A percentile compares a stretch with the other conserved stretches of the same genome.
Evolutionary conservation across 192 early-diverging fungal species (phyloP).

Genomic region (Thoreauomyces humboldtii): DNA sequence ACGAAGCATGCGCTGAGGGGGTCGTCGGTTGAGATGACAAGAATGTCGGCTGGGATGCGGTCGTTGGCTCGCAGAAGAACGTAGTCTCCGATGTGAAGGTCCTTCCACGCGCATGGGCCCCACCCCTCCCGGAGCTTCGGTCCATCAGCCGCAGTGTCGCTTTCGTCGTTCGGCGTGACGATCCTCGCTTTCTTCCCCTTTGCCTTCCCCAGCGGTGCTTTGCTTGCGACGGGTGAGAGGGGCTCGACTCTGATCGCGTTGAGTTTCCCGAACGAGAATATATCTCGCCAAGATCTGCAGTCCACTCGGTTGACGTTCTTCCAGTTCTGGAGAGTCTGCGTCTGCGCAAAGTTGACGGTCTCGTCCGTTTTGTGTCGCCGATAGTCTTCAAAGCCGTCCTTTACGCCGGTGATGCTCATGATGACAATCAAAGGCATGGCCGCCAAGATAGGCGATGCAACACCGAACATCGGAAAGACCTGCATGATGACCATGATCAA

Average conservation of each 20-base stretch:
- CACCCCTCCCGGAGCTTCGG: slow-evolving; percentile 38
- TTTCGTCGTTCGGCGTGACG: neutral
- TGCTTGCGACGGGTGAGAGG: too few relatives aligned
- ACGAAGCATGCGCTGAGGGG: slow-evolving; percentile 75
- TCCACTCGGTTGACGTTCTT: slow-evolving; percentile 58
- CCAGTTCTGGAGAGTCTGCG: slow-evolving; percentile 52
- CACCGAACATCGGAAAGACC: slow-evolving; percentile 64
- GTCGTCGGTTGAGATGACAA: slow-evolving; percentile 78
- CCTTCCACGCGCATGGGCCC: slow-evolving; percentile 70
- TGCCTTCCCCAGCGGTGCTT: too few relatives aligned
- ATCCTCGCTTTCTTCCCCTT: too few relatives aligned
- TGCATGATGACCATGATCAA: slow-evolving; percentile 80
- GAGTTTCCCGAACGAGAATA: too few relatives aligned
- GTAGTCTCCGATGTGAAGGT: slow-evolving; percentile 85
- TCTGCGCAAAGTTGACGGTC: slow-evolving; percentile 73
- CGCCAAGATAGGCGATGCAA: slow-evolving; percentile 44
- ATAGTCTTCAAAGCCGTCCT: slow-evolving; percentile 86
- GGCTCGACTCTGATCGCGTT: too few relatives aligned
- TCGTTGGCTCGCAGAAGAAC: slow-evolving; percentile 77
- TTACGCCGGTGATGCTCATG: slow-evolving; percentile 46
- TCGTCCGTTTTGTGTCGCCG: slow-evolving; percentile 80
- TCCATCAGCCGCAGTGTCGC: neutral
- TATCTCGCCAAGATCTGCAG: too few relatives aligned
- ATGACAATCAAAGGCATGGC: slow-evolving; percentile 60
- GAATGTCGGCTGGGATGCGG: slow-evolving; percentile 78